Percentiles rank a stretch among this genome's conserved stretches.
phyloP scores from a whole-genome alignment of 495 filamentous ascomycete species.

The Trichodelitschia bisporula region DNA sequence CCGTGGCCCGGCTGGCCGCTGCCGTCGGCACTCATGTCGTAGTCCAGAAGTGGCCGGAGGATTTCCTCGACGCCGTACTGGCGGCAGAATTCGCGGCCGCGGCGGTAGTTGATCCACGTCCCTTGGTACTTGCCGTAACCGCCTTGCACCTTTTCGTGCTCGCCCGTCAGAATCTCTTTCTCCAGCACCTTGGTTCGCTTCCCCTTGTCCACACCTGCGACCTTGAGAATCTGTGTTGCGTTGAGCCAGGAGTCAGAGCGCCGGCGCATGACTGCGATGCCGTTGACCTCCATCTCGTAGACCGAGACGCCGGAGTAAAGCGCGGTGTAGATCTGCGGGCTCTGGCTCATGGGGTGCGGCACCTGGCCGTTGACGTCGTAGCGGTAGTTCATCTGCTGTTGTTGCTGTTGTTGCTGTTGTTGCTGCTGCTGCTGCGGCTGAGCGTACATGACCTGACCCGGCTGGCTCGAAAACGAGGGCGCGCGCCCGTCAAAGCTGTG shows the following conservation, averaged over 20 bases:
- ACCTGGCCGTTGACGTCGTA: constrained; percentile 25
- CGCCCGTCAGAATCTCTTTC: constrained; percentile 85
- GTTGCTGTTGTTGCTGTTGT: constrained; percentile 4
- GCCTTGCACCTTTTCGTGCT: constrained; percentile 95
- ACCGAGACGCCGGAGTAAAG: constrained; percentile 86
- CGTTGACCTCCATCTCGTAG: constrained; percentile 93
- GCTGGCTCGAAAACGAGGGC: constrained; percentile 1
- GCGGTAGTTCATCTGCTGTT: constrained; percentile 14
- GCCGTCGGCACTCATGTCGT: constrained; percentile 65
- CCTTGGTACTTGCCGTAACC: constrained; percentile 98
- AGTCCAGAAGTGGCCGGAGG: constrained; percentile 60
- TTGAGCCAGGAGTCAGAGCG: constrained; percentile 31
- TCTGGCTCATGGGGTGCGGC: constrained; percentile 14
- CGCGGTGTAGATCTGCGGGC: constrained; percentile 27
- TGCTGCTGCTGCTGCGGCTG: constrained; percentile 1
- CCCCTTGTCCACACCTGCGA: constrained; percentile 88
- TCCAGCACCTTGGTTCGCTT: constrained; percentile 92
- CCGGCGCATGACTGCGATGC: constrained; percentile 78
- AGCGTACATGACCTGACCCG: constrained; percentile 9
- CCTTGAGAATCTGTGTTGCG: constrained; percentile 35
- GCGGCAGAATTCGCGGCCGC: constrained; percentile 75
- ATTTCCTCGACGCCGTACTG: constrained; percentile 86
- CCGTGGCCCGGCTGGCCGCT: constrained; percentile 31
- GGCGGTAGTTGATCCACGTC: constrained; percentile 84
- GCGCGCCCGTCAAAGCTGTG: constrained; percentile 3